These are phyloP conservation scores for Sphaerulina vaccinii DNA, from an alignment of 2,329 filamentous ascomycete species.

Conservation along the genomic window DNA sequence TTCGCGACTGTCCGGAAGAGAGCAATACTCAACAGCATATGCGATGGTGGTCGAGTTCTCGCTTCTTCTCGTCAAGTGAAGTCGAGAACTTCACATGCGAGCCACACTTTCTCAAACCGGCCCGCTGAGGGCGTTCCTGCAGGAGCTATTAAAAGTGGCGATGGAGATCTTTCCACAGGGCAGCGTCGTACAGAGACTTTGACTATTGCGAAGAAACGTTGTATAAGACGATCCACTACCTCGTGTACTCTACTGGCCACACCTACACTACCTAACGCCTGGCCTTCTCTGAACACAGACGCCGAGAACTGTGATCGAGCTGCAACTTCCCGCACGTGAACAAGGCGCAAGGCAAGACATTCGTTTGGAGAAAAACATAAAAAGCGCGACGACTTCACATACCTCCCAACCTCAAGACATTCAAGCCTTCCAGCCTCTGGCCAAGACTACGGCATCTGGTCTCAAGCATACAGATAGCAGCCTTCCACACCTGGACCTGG, in stretches of 20 bases:
- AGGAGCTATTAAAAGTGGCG: conserved; percentile 7
- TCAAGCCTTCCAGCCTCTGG: conserved; percentile 7
- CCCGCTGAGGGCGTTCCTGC: conserved; percentile 10
- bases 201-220: not conserved
- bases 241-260: not conserved
- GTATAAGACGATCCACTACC: conserved; percentile 1
- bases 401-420: conserved; percentile 14
- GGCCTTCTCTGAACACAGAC: not conserved
- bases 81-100: not conserved
- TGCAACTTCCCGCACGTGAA: conserved; percentile 12
- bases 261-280: not conserved
- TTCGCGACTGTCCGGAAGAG: not conserved
- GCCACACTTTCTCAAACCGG: conserved; percentile 7
- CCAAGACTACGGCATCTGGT: conserved; percentile 1
- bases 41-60: not conserved
- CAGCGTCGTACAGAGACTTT: not conserved
- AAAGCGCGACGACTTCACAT: conserved; percentile 13
- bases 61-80: not conserved
- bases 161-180: not conserved
- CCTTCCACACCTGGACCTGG: not conserved
- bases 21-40: not conserved
- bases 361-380: conserved; percentile 15
- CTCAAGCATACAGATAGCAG: conserved; percentile 10
- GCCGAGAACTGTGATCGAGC: not conserved
- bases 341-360: conserved; percentile 10